Conservation (phyloP, 129 eudicot species). For the Cynara cardunculus region DNA sequence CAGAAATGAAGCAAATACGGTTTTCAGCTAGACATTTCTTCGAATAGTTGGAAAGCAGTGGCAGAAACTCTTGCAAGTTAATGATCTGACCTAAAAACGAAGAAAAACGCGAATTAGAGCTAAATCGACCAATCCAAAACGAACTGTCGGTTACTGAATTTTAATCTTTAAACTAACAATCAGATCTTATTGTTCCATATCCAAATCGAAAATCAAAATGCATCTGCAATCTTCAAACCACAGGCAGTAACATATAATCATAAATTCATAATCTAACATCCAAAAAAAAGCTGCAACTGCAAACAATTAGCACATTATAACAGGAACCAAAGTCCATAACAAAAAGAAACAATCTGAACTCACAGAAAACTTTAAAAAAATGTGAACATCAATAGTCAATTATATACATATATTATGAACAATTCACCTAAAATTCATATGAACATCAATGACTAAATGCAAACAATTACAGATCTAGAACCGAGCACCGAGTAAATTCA, state of each 20-base stretch:
- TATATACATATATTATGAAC: not conserved
- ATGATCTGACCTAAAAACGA: not conserved
- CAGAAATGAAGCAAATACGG: not conserved
- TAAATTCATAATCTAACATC: not conserved
- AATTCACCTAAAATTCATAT: not conserved
- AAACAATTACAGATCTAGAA: not conserved
- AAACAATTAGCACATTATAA: not conserved
- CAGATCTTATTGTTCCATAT: not conserved
- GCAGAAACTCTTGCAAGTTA: not conserved
- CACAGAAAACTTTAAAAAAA: not conserved
- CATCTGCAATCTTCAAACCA: not conserved
- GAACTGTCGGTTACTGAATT: not conserved
- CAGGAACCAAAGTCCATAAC: not conserved
- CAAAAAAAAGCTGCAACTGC: not conserved
- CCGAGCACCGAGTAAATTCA: not conserved
- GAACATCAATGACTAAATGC: not conserved
- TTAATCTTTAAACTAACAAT: not conserved
- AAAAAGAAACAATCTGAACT: not conserved
- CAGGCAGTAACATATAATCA: not conserved
- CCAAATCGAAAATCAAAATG: not conserved
- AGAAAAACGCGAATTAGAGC: not conserved
- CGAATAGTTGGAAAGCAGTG: not conserved
- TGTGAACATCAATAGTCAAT: not conserved
- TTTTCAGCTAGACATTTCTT: not conserved
- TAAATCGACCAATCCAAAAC: not conserved